A percentile compares a stretch with the other conserved stretches of the same genome.
phyloP scores from a whole-genome alignment of 31 red algal species.

The Odonthalia washingtoniensis region DNA sequence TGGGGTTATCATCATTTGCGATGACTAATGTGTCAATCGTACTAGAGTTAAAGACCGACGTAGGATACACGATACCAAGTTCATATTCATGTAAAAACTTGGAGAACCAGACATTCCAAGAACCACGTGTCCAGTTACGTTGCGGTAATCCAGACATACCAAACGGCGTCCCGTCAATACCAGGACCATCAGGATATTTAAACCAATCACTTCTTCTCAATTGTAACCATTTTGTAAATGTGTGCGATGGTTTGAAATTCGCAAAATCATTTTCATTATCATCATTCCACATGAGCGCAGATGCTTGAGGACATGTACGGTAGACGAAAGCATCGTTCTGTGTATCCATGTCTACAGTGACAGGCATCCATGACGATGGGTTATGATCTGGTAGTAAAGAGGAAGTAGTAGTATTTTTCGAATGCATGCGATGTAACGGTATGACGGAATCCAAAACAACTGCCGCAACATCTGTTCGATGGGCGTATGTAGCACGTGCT shows the following conservation, averaged over 20 bases:
- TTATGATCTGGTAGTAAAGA: not conserved
- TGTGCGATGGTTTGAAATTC: conserved; percentile 36
- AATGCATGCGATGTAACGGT: not conserved
- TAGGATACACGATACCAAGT: conserved; percentile 43
- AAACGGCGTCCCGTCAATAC: conserved; percentile 43
- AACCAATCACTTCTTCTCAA: conserved; percentile 52
- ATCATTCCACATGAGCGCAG: conserved; percentile 21
- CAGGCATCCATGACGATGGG: not conserved
- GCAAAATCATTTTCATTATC: not conserved
- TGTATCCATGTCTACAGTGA: not conserved
- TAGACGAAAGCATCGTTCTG: conserved; percentile 23
- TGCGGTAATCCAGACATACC: conserved; percentile 36
- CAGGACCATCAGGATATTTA: conserved; percentile 48
- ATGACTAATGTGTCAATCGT: not conserved
- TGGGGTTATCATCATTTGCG: not conserved
- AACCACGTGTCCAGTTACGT: conserved; percentile 51
- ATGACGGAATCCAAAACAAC: conserved; percentile 36
- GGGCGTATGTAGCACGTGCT: not conserved
- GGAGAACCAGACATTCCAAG: conserved; percentile 77
- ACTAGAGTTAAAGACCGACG: not conserved
- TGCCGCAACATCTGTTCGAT: conserved; percentile 51
- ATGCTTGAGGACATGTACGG: conserved; percentile 3
- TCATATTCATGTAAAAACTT: conserved; percentile 60
- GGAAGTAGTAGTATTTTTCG: not conserved
- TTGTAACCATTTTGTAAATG: conserved; percentile 54